phyloP scores from a whole-genome alignment of 192 early-diverging fungal genomes.

The Podila epigama region DNA sequence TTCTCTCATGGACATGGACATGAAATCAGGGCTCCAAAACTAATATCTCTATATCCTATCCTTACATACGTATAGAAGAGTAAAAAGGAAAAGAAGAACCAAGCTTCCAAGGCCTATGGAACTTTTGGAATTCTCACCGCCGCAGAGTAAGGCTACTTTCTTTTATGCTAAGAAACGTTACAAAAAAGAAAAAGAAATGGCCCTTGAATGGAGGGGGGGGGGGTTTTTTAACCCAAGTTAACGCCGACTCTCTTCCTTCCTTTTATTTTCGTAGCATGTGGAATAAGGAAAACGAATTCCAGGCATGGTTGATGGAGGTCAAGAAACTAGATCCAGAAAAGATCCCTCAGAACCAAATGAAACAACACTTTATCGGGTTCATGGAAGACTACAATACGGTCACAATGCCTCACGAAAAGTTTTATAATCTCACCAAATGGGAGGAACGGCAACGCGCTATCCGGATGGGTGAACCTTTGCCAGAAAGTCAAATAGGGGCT shows the following conservation, averaged over 20 bases:
- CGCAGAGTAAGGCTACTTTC: constrained; percentile 64
- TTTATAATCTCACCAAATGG: constrained; percentile 60
- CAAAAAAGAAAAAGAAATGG: no score
- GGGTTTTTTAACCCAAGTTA: neutral
- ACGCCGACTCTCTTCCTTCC: neutral
- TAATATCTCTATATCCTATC: neutral
- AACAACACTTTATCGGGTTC: constrained; percentile 61
- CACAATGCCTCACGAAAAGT: constrained; percentile 69
- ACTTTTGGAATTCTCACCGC: constrained; percentile 61
- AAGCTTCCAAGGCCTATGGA: constrained; percentile 53
- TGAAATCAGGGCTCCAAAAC: no score
- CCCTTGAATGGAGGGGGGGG: no score
- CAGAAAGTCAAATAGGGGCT: constrained; percentile 3
- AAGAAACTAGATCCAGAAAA: constrained; percentile 56
- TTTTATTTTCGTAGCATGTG: constrained; percentile 17
- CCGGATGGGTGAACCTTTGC: constrained; percentile 53
- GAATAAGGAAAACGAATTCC: constrained; percentile 58
- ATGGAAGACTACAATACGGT: constrained; percentile 72
- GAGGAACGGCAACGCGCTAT: constrained; percentile 54
- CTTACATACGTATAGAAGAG: constrained; percentile 15
- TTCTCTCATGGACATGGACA: no score
- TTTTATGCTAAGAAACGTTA: no score
- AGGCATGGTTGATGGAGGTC: constrained; percentile 64
- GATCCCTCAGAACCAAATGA: constrained; percentile 55
- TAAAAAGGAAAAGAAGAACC: constrained; percentile 53